phyloP scores from a whole-genome alignment of 2,329 filamentous ascomycete species.

The Magnaporthales sp. region DNA sequence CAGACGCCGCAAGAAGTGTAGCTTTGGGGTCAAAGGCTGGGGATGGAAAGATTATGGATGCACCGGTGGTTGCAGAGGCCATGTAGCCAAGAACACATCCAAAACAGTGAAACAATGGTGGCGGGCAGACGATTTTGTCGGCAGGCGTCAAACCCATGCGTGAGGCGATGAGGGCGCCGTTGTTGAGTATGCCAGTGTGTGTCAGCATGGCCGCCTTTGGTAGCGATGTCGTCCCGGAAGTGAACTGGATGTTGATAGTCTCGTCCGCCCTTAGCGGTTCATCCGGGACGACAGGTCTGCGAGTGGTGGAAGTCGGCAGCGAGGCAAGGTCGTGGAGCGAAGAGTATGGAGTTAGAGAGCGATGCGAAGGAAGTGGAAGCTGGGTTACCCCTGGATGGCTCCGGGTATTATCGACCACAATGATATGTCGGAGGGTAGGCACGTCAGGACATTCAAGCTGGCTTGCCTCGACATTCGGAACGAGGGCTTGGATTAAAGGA shows the following conservation, averaged over 20 bases:
- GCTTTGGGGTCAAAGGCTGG: conserved; percentile 80
- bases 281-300: conserved; percentile 30
- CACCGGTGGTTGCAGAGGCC: conserved; percentile 77
- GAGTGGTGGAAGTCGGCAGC: conserved; percentile 14
- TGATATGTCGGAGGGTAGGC: conserved; percentile 60
- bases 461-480: conserved; percentile 28
- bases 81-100: conserved; percentile 90
- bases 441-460: conserved; percentile 38
- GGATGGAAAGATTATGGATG: conserved; percentile 73
- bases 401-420: conserved; percentile 70
- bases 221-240: conserved; percentile 82
- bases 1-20: conserved; percentile 48
- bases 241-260: conserved; percentile 93
- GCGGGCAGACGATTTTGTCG: conserved; percentile 77
- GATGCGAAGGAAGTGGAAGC: conserved; percentile 24
- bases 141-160: conserved; percentile 70
- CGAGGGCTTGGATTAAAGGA: conserved; percentile 33
- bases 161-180: conserved; percentile 74
- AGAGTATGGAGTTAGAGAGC: conserved; percentile 36
- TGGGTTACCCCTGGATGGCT: conserved; percentile 36
- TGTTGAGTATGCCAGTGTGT: conserved; percentile 85
- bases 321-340: conserved; percentile 24
- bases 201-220: conserved; percentile 89
- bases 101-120: conserved; percentile 85
- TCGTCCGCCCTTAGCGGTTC: conserved; percentile 50